Evolutionary conservation across 2,329 filamentous ascomycete genomes (phyloP), one percentile per base, ranked within the genome.

Genomic region (Sporothrix mexicana): DNA sequence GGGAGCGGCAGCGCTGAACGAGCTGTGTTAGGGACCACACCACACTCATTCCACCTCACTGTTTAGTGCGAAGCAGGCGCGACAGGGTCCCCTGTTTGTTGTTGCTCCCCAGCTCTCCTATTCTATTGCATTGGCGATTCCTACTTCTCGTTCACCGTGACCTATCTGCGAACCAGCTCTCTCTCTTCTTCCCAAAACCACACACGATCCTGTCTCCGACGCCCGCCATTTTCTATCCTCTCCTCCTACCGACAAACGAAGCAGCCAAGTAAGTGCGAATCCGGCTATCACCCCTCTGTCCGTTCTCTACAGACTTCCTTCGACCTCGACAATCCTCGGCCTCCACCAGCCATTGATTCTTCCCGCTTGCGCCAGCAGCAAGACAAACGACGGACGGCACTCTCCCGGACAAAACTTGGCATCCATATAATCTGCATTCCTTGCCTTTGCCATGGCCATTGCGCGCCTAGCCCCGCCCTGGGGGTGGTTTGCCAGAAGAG

Each of bases 71-170:
- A 36, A 36, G 30, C 5, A 36, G 30, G 30, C 30, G 30, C 30
- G 30, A 36, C 30, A 36, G 20, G 51, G 51, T 67, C 62, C 70
- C 62, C 61, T 67, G 70, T 72, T 72, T 72, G 64, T 72, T 69
- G 64, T 69, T 72, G 71, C 64, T 68, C 62, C 51, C 71, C 71
- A 69, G 71, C 64, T 68, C 71, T 64, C 71, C 71, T 72, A 69
- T 72, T 67, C 53, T 23, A 51, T 55, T 41, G 41, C 70, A 59
- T 67, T 51, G 47, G 23, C 3, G 59, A 43, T 62, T 62, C 59
- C 43, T 20, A 23, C 9, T 30, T 25, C 9, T 30, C 30, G 7
- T 47, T 20, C n/a, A 23, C 12, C 41, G 49, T 51, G 43, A 53
- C 2, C 17, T n/a, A 64, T 41, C 43, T 43, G 43, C 25, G 57